Evolutionary conservation across 768 basidiomycete genomes (phyloP).

Genomic region (Paxillus involutus): DNA sequence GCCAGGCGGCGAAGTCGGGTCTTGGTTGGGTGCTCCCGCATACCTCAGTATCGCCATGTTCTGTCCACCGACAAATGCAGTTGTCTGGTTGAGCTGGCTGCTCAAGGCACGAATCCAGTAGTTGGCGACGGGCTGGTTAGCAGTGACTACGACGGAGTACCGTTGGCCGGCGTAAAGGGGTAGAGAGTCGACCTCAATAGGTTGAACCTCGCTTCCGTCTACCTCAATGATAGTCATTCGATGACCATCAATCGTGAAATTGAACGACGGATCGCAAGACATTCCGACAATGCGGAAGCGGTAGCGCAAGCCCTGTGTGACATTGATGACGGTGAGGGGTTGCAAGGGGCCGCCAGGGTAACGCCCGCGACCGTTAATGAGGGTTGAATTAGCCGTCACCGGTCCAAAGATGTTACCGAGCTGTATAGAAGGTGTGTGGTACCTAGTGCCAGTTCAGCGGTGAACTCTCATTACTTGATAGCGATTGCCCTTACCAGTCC

Average conservation of each 20-base stretch:
- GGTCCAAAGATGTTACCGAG: slow-evolving; percentile 10
- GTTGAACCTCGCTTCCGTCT: slow-evolving; percentile 43
- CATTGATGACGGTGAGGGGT: slow-evolving; percentile 45
- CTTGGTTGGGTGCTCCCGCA: slow-evolving; percentile 39
- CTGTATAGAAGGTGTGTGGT: slow-evolving; percentile 29
- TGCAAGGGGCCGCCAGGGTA: slow-evolving; percentile 40
- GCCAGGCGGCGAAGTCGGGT: slow-evolving; percentile 39
- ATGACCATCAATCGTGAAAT: slow-evolving; percentile 48
- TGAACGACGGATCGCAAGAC: slow-evolving; percentile 45
- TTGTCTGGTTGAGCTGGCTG: slow-evolving; percentile 23
- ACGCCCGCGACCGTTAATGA: slow-evolving; percentile 56
- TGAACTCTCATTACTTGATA: neutral
- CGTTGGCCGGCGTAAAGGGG: slow-evolving; percentile 35
- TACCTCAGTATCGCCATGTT: slow-evolving; percentile 57
- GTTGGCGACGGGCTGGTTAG: slow-evolving; percentile 46
- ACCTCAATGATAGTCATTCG: slow-evolving; percentile 53
- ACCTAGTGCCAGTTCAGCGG: slow-evolving; percentile 28
- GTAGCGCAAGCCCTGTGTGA: slow-evolving; percentile 42
- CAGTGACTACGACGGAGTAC: slow-evolving; percentile 46
- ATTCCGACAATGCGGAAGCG: slow-evolving; percentile 53
- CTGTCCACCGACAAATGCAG: slow-evolving; percentile 32
- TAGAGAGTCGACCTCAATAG: slow-evolving; percentile 43
- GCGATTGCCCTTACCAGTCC: slow-evolving; percentile 38
- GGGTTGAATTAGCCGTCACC: slow-evolving; percentile 35
- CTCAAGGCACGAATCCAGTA: slow-evolving; percentile 56